phyloP scores from a whole-genome alignment of 1,284 basidiomycete genomes.

The Lignosus rhinocerotis region DNA sequence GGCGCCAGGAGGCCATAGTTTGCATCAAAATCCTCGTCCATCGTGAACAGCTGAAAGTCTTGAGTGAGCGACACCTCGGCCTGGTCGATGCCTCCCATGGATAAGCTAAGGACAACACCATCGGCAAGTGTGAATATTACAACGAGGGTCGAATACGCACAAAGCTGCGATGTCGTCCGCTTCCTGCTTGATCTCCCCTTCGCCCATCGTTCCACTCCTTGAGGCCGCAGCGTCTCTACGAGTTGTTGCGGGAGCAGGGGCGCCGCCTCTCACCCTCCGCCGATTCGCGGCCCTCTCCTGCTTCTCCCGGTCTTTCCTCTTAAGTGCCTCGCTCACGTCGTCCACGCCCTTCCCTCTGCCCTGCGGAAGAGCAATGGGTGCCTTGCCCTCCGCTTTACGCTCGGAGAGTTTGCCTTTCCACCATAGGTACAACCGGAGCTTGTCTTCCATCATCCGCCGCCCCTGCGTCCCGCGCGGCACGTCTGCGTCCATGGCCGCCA shows the following conservation, averaged over 20 bases:
- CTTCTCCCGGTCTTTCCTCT: slow-evolving; percentile 69
- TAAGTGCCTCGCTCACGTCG: slow-evolving; percentile 66
- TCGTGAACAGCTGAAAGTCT: slow-evolving; percentile 49
- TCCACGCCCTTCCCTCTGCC: slow-evolving; percentile 22
- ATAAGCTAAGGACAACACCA: slow-evolving; percentile 11
- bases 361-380: slow-evolving; percentile 21
- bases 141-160: slow-evolving; percentile 10
- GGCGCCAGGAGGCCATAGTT: slow-evolving; percentile 83
- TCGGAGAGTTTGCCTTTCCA: slow-evolving; percentile 74
- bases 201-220: slow-evolving; percentile 1
- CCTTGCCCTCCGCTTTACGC: slow-evolving; percentile 37
- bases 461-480: slow-evolving; percentile 63
- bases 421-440: slow-evolving; percentile 73
- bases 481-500: slow-evolving; percentile 63
- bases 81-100: slow-evolving; percentile 16
- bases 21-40: slow-evolving; percentile 70
- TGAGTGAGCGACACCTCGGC: slow-evolving; percentile 5
- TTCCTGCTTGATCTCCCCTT: slow-evolving; percentile 21
- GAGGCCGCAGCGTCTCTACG: slow-evolving; percentile 7
- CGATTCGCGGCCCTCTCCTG: slow-evolving; percentile 55
- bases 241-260: slow-evolving; percentile 37
- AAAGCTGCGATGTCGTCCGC: slow-evolving; percentile 25
- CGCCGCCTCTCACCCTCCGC: slow-evolving; percentile 68
- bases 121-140: too few species aligned
- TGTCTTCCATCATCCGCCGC: slow-evolving; percentile 76